These are phyloP conservation scores for Lachancea sp. DNA, from an alignment of 805 yeast genomes.

Conservation along the genomic window DNA sequence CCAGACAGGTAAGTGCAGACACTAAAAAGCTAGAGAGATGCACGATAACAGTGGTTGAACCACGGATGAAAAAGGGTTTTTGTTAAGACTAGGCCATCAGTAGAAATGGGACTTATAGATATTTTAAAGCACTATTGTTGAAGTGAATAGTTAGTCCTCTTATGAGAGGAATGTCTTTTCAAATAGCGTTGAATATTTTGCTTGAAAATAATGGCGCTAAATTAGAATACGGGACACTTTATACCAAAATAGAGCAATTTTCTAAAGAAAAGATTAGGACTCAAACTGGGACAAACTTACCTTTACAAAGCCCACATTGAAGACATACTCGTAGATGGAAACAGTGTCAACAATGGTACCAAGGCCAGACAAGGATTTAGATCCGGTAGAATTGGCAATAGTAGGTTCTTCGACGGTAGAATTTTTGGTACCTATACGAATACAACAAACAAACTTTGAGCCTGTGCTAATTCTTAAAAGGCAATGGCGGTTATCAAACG, in stretches of 20 bases:
- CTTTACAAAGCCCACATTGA: no score
- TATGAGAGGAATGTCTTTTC: no score
- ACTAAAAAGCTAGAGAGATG: not conserved
- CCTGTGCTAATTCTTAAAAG: no score
- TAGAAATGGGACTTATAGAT: not conserved
- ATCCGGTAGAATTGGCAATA: conserved; percentile 1
- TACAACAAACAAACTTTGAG: not conserved
- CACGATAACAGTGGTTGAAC: not conserved
- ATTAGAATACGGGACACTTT: no score
- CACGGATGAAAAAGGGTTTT: not conserved
- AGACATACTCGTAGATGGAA: not conserved
- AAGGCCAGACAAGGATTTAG: not conserved
- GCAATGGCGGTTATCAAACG: conserved; percentile 21
- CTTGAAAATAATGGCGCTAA: no score
- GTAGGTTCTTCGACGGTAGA: not conserved
- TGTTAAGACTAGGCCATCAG: not conserved
- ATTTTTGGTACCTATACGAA: not conserved
- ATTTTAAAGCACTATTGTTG: no score
- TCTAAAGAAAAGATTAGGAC: no score
- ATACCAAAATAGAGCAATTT: no score
- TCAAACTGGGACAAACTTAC: no score
- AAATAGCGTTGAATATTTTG: no score
- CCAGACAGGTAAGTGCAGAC: no score
- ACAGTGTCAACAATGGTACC: not conserved
- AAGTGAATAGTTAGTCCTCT: no score